Evolutionary conservation across 2,329 filamentous ascomycete species (phyloP).

Genomic region (Clonostachys chloroleuca): DNA sequence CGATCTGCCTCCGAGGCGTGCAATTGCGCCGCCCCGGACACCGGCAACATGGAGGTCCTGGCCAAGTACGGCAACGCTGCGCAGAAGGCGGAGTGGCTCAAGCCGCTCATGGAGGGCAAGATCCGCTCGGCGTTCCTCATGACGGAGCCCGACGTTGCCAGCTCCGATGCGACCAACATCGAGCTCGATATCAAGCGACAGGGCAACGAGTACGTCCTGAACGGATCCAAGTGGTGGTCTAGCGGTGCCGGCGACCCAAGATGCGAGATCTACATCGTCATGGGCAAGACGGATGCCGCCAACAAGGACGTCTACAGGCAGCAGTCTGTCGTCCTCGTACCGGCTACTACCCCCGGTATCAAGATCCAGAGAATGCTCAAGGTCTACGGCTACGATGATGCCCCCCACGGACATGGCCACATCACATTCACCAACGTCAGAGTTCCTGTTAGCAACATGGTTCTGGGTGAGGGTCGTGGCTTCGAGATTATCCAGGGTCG

Average conservation of each 20-base stretch:
- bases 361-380: slow-evolving; percentile 91
- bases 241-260: slow-evolving; percentile 90
- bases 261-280: slow-evolving; percentile 91
- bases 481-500: slow-evolving; percentile 99
- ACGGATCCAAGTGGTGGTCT: slow-evolving; percentile 99
- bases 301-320: slow-evolving; percentile 80
- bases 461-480: slow-evolving; percentile 87
- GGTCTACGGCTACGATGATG: slow-evolving; percentile 95
- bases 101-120: slow-evolving; percentile 75
- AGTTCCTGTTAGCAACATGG: slow-evolving; percentile 77
- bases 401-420: slow-evolving; percentile 96
- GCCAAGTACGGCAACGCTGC: slow-evolving; percentile 85
- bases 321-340: slow-evolving; percentile 90
- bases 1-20: slow-evolving; percentile 77
- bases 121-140: slow-evolving; percentile 90
- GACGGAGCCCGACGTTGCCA: slow-evolving; percentile 87
- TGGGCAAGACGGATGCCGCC: slow-evolving; percentile 82
- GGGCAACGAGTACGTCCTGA: slow-evolving; percentile 85
- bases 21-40: slow-evolving; percentile 89
- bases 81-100: slow-evolving; percentile 82
- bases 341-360: slow-evolving; percentile 74
- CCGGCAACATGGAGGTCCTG: slow-evolving; percentile 92
- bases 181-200: slow-evolving; percentile 77
- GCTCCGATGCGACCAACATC: slow-evolving; percentile 90
- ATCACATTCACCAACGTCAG: slow-evolving; percentile 86